phyloP scores from a whole-genome alignment of 1,284 basidiomycete species.

The Irpex sp. region DNA sequence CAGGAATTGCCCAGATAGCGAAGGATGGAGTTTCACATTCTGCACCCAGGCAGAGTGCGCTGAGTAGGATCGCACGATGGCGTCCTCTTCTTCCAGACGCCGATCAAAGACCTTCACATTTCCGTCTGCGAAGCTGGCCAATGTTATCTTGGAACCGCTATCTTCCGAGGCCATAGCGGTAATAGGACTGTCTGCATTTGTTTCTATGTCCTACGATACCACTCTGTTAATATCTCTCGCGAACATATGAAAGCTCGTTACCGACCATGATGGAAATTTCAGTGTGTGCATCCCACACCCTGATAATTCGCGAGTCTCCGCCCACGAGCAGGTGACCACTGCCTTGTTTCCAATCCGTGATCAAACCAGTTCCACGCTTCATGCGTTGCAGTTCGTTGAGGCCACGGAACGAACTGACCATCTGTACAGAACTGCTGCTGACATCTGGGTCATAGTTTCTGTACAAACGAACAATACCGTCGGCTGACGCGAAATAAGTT shows the following conservation, averaged over 20 bases:
- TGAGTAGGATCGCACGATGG: constrained; percentile 80
- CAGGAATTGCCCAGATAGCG: constrained; percentile 70
- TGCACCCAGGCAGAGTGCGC: constrained; percentile 92
- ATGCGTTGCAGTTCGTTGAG: constrained; percentile 76
- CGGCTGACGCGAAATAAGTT: constrained; percentile 48
- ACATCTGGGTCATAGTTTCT: constrained; percentile 80
- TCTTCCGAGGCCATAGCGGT: constrained; percentile 85
- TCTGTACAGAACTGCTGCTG: constrained; percentile 67
- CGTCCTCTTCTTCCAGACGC: constrained; percentile 79
- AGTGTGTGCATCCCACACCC: constrained; percentile 94
- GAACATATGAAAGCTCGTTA: constrained; percentile 7
- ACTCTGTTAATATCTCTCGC: constrained; percentile 11
- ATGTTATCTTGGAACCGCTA: constrained; percentile 73
- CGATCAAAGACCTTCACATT: constrained; percentile 90
- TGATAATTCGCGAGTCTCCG: constrained; percentile 87
- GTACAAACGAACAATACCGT: constrained; percentile 90
- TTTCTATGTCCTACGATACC: constrained; percentile 71
- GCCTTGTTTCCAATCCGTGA: constrained; percentile 94
- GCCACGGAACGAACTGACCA: constrained; percentile 93
- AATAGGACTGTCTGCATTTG: constrained; percentile 86
- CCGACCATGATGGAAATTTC: constrained; percentile 81
- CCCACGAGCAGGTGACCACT: constrained; percentile 85
- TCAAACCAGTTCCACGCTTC: constrained; percentile 77
- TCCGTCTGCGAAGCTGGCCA: constrained; percentile 94
- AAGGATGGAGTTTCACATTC: constrained; percentile 85